Base-by-base conservation (phyloP, 371 early-diverging fungal species). In the Mortierella sp. region DNA sequence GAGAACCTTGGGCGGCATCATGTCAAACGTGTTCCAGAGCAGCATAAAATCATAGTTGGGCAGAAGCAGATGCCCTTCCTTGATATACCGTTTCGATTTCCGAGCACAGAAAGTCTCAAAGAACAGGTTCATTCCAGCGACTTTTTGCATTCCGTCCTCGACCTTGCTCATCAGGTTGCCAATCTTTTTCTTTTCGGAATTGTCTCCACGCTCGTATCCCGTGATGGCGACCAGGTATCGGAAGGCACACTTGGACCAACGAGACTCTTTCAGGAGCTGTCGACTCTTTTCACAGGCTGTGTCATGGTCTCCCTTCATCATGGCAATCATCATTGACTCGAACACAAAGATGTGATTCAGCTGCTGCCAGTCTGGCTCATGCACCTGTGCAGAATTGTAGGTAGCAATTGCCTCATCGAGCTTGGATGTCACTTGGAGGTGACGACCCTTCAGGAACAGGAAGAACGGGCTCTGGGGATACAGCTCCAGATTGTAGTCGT, bases 101-200 rank as follows among this genome's bases (percentile, higher is more conserved):
- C 79, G 79, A 16, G 79, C 69, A 62, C 72, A 77, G 65, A 77
- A 77, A 5, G 72, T 77, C 66, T 77, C 79, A 69, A 72, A 77
- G 65, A 77, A 77, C 61, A 77, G 29, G 53, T 66, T 60, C 79
- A 77, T 72, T 21, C 79, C 79, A 4, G 79, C 79, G 1, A 77
- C 66, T 44, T 68, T 72, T 50, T 77, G 72, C 79, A 77, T 77
- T 1, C 72, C 72, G 15, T 30, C 72, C 30, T 77, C 79, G 21
- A 77, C 79, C 57, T 77, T 77, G 26, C 23, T 57, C 79, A 77
- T 77, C 37, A 77, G 51, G 2, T 21, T 53, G 21, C 68, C 60
- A 66, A 77, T 66, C 69, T 72, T 77, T 44, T 58, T 72, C 70
- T 66, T 72, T 57, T 77, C 79, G n/a, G 59, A n/a, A 14, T 47